Conservation (phyloP, 768 basidiomycete genomes). For the Hirschioporus abietinus region DNA sequence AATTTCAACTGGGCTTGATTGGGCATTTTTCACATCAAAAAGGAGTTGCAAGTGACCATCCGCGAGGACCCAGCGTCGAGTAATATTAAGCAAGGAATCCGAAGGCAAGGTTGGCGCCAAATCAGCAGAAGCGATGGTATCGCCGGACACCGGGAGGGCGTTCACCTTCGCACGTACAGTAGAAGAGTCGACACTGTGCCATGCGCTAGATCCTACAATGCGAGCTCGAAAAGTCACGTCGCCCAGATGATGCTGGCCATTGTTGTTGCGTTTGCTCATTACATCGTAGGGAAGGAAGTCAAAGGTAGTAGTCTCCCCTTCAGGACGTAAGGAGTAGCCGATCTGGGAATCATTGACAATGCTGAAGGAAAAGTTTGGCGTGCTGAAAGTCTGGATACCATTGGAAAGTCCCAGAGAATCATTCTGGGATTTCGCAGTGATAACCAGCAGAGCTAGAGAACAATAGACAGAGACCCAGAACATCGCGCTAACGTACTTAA, state of each 20-base stretch:
- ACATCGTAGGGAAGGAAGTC: constrained; percentile 50
- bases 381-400: constrained; percentile 43
- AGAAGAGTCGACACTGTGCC: constrained; percentile 43
- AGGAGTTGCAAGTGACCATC: constrained; percentile 38
- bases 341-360: constrained; percentile 57
- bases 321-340: constrained; percentile 41
- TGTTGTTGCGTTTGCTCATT: constrained; percentile 41
- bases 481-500: background rate
- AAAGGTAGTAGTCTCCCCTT: constrained; percentile 29
- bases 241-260: constrained; percentile 50
- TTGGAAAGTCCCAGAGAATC: constrained; percentile 38
- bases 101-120: constrained; percentile 44
- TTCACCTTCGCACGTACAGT: constrained; percentile 37
- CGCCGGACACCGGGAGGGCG: constrained; percentile 33
- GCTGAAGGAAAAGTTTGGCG: constrained; percentile 38
- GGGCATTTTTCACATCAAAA: constrained; percentile 46
- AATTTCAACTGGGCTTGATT: constrained; percentile 43
- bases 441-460: background rate
- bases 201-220: constrained; percentile 37
- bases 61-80: constrained; percentile 44
- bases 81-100: constrained; percentile 40
- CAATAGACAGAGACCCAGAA: background rate
- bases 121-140: constrained; percentile 42
- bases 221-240: constrained; percentile 51
- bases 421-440: background rate